Percentiles rank a stretch among this genome's conserved stretches.
These are phyloP conservation scores for Chalciporus chontae DNA, from an alignment of 768 basidiomycete species.

Conservation along the genomic window DNA sequence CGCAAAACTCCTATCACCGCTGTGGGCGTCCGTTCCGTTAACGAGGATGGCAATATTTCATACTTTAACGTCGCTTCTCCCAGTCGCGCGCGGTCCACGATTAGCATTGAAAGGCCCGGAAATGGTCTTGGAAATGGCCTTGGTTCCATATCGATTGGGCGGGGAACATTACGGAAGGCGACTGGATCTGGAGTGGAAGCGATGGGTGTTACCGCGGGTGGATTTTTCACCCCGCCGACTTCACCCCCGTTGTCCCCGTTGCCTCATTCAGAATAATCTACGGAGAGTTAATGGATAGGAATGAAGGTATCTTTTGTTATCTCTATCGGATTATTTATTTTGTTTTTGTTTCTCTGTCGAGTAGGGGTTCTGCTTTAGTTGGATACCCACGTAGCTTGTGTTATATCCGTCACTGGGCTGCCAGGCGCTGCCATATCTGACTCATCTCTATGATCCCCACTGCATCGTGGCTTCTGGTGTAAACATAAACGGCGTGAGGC, in stretches of 20 bases:
- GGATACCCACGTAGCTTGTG: neutral
- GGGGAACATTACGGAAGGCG: constrained; percentile 57
- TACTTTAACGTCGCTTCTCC: constrained; percentile 32
- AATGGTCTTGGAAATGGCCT: constrained; percentile 34
- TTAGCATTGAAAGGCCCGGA: constrained; percentile 55
- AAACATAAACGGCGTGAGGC: too few species aligned
- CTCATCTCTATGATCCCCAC: too few species aligned
- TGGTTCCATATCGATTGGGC: constrained; percentile 65
- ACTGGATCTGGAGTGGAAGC: constrained; percentile 75
- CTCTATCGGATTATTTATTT: constrained; percentile 1
- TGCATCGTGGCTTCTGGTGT: too few species aligned
- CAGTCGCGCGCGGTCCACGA: constrained; percentile 50
- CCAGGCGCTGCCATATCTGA: neutral
- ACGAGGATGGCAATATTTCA: constrained; percentile 29
- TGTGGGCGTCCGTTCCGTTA: constrained; percentile 32
- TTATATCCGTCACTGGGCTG: neutral
- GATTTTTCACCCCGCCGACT: constrained; percentile 67
- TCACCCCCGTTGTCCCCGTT: constrained; percentile 25
- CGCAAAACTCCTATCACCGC: constrained; percentile 31
- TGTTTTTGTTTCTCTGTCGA: neutral
- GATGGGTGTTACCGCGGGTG: constrained; percentile 68
- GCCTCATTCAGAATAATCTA: constrained; percentile 15
- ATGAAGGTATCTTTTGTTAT: neutral
- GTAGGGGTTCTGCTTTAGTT: neutral
- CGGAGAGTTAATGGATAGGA: constrained; percentile 1